Percentiles rank a stretch among this genome's conserved stretches.
Evolutionary conservation across 139 green algal genomes (phyloP).

Genomic region (Auxenochlorella pyrenoidosa): DNA sequence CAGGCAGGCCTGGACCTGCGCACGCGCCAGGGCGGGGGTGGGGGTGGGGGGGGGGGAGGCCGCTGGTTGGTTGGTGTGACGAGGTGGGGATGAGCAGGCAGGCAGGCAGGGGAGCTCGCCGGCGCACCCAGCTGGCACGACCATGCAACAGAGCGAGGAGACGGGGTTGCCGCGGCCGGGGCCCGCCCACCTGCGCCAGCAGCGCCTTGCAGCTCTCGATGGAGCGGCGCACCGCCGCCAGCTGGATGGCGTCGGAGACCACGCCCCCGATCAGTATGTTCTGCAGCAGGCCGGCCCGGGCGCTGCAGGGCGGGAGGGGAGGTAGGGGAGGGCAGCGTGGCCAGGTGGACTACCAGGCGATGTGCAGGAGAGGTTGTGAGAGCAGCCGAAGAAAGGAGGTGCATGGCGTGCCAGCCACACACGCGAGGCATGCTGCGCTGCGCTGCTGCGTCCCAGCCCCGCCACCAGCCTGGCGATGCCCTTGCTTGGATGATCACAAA

Average conservation of each 20-base stretch:
- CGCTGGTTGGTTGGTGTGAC: too few species aligned
- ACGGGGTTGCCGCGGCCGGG: neutral
- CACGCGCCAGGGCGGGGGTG: neutral
- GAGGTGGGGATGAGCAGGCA: neutral
- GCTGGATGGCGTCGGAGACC: neutral
- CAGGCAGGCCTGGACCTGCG: slow-evolving; percentile 27
- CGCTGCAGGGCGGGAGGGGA: neutral
- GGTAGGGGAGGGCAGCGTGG: too few species aligned
- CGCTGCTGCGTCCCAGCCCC: too few species aligned
- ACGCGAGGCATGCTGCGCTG: too few species aligned
- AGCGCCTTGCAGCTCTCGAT: slow-evolving; percentile 1
- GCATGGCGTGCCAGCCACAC: too few species aligned
- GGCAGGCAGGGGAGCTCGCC: neutral
- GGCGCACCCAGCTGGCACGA: neutral
- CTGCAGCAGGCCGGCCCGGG: slow-evolving; percentile 5
- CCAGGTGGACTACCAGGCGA: neutral
- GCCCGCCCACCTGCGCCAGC: neutral
- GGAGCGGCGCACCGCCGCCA: slow-evolving; percentile 23
- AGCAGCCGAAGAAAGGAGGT: too few species aligned
- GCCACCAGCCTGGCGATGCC: neutral
- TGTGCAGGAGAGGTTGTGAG: neutral
- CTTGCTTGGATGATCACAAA: neutral
- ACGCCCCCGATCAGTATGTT: slow-evolving; percentile 15
- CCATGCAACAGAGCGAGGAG: too few species aligned
- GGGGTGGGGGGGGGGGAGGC: too few species aligned